These are phyloP conservation scores for Crithidia expoeki DNA, from an alignment of 208 protist species.

Conservation along the genomic window DNA sequence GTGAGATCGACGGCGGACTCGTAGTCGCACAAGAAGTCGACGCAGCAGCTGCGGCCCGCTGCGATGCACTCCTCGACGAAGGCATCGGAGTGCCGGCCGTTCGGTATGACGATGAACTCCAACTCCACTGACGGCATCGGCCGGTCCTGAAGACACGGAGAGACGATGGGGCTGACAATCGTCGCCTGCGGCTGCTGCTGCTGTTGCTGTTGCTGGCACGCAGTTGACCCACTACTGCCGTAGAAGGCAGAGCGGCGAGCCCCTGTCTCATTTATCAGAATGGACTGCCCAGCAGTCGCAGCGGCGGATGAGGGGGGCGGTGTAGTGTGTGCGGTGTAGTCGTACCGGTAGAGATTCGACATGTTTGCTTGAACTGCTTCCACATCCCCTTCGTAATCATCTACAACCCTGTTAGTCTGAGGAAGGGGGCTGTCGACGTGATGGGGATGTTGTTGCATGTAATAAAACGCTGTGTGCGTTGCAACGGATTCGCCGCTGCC, in stretches of 20 bases:
- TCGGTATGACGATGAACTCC: slow-evolving; percentile 63
- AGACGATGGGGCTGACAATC: slow-evolving; percentile 10
- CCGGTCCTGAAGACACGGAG: slow-evolving; percentile 16
- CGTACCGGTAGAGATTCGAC: too few relatives aligned
- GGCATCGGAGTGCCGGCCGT: slow-evolving; percentile 67
- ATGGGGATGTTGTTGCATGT: too few relatives aligned
- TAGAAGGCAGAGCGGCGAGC: neutral
- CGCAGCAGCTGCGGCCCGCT: slow-evolving; percentile 61
- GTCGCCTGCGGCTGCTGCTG: slow-evolving; percentile 13
- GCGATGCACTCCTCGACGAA: slow-evolving; percentile 81
- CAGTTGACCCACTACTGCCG: neutral
- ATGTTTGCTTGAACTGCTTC: too few relatives aligned
- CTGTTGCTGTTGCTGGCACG: neutral
- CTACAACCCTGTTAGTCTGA: too few relatives aligned
- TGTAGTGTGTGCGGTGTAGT: neutral
- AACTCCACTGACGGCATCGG: slow-evolving; percentile 45
- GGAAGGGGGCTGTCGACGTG: too few relatives aligned
- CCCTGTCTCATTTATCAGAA: neutral
- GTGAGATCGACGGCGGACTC: slow-evolving; percentile 32
- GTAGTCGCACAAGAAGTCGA: slow-evolving; percentile 82
- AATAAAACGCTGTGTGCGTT: too few relatives aligned
- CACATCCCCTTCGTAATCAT: too few relatives aligned
- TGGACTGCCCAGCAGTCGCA: neutral
- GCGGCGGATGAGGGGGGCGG: neutral
- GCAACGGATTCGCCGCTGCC: neutral